A percentile compares a stretch with the other conserved stretches of the same genome.
These are phyloP conservation scores for Coemansia sp. DNA, from an alignment of 192 early-diverging fungal species.

Conservation along the genomic window DNA sequence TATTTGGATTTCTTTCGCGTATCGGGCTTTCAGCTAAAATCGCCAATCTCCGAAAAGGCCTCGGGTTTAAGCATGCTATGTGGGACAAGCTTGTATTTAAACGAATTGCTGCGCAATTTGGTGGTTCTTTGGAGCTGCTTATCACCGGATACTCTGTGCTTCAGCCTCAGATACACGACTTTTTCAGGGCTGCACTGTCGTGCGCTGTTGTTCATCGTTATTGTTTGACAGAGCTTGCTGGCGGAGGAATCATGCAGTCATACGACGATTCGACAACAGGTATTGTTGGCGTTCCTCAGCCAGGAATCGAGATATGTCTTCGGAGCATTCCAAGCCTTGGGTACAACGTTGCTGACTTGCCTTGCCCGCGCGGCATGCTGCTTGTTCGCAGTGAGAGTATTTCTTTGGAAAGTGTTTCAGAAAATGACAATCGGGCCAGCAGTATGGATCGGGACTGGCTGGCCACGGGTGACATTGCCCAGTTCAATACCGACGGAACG, in stretches of 20 bases:
- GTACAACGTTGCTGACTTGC: conserved; percentile 71
- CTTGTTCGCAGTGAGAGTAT: conserved; percentile 72
- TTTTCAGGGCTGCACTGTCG: conserved; percentile 65
- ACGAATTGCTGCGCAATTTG: conserved; percentile 38
- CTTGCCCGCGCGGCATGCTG: conserved; percentile 80
- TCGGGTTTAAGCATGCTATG: conserved; percentile 58
- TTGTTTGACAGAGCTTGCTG: conserved; percentile 72
- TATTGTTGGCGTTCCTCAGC: conserved; percentile 66
- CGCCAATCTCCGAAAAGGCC: background rate
- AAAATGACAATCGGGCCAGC: conserved; percentile 50
- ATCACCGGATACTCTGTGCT: conserved; percentile 75
- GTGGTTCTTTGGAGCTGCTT: conserved; percentile 58
- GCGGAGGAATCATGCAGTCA: conserved; percentile 51
- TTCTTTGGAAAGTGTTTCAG: conserved; percentile 70
- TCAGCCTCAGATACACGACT: conserved; percentile 67
- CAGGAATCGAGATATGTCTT: conserved; percentile 74
- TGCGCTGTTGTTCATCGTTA: conserved; percentile 77
- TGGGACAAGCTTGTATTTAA: conserved; percentile 79
- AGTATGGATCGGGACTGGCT: conserved; percentile 73
- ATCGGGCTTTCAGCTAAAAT: conserved; percentile 33
- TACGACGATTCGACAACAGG: conserved; percentile 59
- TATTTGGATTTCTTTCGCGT: conserved; percentile 58
- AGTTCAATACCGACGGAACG: conserved; percentile 62
- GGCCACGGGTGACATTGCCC: conserved; percentile 77
- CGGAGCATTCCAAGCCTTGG: conserved; percentile 80